Evolutionary conservation across 768 basidiomycete genomes (phyloP).

Genomic region (Agaricus subrufescens): DNA sequence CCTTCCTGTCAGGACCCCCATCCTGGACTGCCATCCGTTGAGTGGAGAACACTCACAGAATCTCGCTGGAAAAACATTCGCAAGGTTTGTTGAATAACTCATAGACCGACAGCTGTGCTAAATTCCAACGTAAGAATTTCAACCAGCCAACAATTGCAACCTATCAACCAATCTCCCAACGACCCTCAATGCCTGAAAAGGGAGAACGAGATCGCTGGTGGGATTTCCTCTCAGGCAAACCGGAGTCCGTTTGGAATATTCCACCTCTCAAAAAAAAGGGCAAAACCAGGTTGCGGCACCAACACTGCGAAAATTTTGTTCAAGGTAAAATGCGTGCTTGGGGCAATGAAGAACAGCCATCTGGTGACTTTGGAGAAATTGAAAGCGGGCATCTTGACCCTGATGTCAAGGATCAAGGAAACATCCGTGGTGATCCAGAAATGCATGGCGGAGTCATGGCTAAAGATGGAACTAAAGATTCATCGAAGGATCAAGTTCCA

Average conservation of each 20-base stretch:
- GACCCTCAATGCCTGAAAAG: conserved; percentile 57
- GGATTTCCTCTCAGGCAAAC: conserved; percentile 66
- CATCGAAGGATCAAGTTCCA: conserved; percentile 26
- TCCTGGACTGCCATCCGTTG: conserved; percentile 51
- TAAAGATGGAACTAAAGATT: conserved; percentile 39
- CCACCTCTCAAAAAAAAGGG: conserved; percentile 35
- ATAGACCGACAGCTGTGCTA: neutral
- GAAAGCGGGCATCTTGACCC: conserved; percentile 25
- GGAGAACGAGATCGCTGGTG: conserved; percentile 78
- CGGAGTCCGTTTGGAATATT: conserved; percentile 61
- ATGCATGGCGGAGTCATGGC: conserved; percentile 20
- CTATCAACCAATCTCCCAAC: conserved; percentile 19
- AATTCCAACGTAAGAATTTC: conserved; percentile 47
- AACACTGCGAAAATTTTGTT: conserved; percentile 10
- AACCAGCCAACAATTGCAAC: conserved; percentile 55
- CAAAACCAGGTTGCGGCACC: conserved; percentile 16
- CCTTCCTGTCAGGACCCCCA: conserved; percentile 18
- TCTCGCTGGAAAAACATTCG: conserved; percentile 62
- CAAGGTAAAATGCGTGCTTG: conserved; percentile 32
- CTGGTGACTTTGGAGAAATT: conserved; percentile 8
- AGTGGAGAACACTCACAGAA: conserved; percentile 62
- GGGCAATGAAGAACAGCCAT: conserved; percentile 22
- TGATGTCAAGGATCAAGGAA: neutral
- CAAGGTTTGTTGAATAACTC: conserved; percentile 36
- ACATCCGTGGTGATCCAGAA: neutral